A percentile compares a stretch with the other conserved stretches of the same genome.
Conservation (phyloP, 2,329 filamentous ascomycete genomes). For the Penicillium freii region DNA sequence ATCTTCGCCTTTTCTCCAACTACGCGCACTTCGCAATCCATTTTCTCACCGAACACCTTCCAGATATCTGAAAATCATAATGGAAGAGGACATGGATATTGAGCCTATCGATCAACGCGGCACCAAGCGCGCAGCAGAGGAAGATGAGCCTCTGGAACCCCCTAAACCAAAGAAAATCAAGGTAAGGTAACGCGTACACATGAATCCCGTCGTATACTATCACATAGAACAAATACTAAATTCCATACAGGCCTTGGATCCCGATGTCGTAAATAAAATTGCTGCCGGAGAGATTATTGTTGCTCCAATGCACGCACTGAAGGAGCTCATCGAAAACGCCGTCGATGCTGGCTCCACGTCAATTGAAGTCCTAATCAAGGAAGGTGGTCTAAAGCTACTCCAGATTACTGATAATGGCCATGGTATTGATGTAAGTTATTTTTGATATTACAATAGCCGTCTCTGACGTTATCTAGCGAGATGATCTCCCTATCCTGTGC, state of each 20-base stretch:
- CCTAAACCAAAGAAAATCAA: constrained; percentile 51
- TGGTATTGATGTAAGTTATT: constrained; percentile 74
- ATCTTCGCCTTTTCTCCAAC: constrained; percentile 18
- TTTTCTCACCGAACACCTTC: not conserved
- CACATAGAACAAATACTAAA: not conserved
- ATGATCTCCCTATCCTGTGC: constrained; percentile 87
- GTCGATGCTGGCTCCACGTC: constrained; percentile 95
- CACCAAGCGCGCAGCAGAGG: constrained; percentile 52
- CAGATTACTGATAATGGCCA: constrained; percentile 98
- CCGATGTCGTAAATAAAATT: constrained; percentile 97
- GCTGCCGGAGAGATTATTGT: constrained; percentile 98
- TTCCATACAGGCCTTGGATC: constrained; percentile 70
- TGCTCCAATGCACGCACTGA: constrained; percentile 90
- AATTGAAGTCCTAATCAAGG: constrained; percentile 87
- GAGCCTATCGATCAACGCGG: constrained; percentile 41
- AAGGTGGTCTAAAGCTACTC: constrained; percentile 88
- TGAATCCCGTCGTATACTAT: not conserved
- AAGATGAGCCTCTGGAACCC: constrained; percentile 31
- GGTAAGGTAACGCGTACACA: constrained; percentile 18
- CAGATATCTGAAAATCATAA: constrained; percentile 12
- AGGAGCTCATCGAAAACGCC: constrained; percentile 94
- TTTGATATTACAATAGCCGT: not conserved
- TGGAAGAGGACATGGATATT: constrained; percentile 47
- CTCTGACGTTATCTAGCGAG: constrained; percentile 59
- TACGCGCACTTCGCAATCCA: constrained; percentile 2